Evolutionary conservation across 2,329 filamentous ascomycete genomes (phyloP).

Genomic region (Ophiosphaerella narmari): DNA sequence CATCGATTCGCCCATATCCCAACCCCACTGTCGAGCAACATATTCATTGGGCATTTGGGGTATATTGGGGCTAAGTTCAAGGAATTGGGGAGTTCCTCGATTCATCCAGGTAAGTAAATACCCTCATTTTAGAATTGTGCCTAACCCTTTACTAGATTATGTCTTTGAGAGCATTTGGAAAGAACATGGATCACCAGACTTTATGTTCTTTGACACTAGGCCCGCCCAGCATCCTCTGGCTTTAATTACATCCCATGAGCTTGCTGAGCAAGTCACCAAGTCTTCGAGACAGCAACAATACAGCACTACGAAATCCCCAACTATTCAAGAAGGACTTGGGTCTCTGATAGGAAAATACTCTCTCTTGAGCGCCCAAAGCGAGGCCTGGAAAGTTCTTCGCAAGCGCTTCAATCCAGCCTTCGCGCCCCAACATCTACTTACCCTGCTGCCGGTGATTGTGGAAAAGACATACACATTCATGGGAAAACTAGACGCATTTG

Average conservation of each 20-base stretch:
- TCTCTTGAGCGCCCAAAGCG: conserved; percentile 32
- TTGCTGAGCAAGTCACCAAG: conserved; percentile 42
- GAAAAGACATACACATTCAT: conserved; percentile 43
- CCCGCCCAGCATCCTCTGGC: conserved; percentile 31
- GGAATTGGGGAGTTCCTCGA: conserved; percentile 25
- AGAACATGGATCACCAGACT: conserved; percentile 29
- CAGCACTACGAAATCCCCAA: conserved; percentile 42
- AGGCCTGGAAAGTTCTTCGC: conserved; percentile 43
- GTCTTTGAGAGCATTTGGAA: conserved; percentile 35
- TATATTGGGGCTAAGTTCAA: conserved; percentile 32
- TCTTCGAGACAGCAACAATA: conserved; percentile 34
- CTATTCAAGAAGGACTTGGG: conserved; percentile 23
- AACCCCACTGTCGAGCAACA: conserved; percentile 20
- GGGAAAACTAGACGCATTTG: conserved; percentile 34
- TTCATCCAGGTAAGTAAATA: conserved; percentile 32
- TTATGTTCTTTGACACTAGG: conserved; percentile 38
- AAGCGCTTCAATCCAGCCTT: conserved; percentile 47
- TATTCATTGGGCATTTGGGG: conserved; percentile 35
- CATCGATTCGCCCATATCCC: conserved; percentile 30
- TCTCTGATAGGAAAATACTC: conserved; percentile 35
- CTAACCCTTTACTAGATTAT: conserved; percentile 31
- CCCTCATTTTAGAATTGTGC: neutral
- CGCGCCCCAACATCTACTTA: conserved; percentile 41
- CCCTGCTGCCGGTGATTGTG: conserved; percentile 40
- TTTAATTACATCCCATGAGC: conserved; percentile 35